phyloP scores from a whole-genome alignment of 805 yeast species.

The Kuraishia piskuri region DNA sequence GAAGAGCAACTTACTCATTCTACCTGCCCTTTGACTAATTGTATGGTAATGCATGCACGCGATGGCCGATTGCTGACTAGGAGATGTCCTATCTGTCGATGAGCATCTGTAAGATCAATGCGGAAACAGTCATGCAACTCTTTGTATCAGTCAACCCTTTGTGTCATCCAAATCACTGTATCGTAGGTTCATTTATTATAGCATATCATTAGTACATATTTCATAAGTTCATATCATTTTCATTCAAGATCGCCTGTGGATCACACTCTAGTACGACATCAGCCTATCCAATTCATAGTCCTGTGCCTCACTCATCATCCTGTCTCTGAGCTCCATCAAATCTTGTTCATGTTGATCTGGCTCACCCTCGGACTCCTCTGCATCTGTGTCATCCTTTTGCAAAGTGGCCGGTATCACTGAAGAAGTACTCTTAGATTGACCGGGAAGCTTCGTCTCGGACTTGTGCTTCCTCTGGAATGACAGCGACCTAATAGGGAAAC shows the following conservation, averaged over 20 bases:
- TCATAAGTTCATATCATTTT: background rate
- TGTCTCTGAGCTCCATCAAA: constrained; percentile 1
- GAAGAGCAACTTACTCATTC: too few relatives aligned
- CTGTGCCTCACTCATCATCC: constrained; percentile 3
- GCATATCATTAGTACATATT: background rate
- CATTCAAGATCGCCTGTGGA: background rate
- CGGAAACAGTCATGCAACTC: too few relatives aligned
- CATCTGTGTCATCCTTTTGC: background rate
- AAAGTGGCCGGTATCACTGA: background rate
- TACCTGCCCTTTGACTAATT: too few relatives aligned
- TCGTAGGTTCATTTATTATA: too few relatives aligned
- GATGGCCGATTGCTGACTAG: too few relatives aligned
- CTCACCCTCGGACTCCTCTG: constrained; percentile 3
- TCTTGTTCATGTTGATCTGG: constrained; percentile 4
- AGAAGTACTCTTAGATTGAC: background rate
- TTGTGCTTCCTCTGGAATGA: background rate
- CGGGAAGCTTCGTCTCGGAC: background rate
- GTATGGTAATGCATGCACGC: too few relatives aligned
- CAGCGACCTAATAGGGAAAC: background rate
- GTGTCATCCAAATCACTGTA: too few relatives aligned
- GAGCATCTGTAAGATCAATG: too few relatives aligned
- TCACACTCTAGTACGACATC: background rate
- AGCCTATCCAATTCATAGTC: background rate
- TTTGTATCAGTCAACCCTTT: too few relatives aligned
- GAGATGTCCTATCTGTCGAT: too few relatives aligned